Percentiles rank a stretch among this genome's conserved stretches.
These are phyloP conservation scores for Nicotiana paniculata DNA, from an alignment of 257 asterid genomes.

Conservation along the genomic window DNA sequence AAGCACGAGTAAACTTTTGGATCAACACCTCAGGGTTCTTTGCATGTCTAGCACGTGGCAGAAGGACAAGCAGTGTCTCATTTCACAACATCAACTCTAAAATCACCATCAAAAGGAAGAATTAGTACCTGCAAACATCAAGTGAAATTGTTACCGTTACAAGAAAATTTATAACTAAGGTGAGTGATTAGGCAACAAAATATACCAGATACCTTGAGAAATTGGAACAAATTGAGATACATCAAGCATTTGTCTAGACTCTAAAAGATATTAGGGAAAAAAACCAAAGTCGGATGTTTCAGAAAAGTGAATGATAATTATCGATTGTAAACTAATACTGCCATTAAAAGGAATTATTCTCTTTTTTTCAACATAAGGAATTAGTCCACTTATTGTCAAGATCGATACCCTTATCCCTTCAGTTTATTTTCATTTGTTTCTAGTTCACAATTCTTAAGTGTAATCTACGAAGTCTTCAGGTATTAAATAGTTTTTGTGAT, in stretches of 20 bases:
- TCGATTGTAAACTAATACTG: too few relatives aligned
- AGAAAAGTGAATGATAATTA: too few relatives aligned
- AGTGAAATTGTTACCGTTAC: neutral
- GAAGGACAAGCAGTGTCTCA: neutral
- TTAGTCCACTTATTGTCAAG: too few relatives aligned
- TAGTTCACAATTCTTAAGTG: neutral
- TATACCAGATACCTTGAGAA: neutral
- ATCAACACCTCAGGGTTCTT: neutral
- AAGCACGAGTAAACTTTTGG: neutral
- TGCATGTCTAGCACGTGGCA: neutral
- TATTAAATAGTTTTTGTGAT: neutral
- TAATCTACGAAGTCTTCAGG: neutral
- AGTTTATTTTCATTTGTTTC: neutral
- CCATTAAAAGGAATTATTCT: neutral
- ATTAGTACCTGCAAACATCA: neutral
- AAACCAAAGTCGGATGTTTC: too few relatives aligned
- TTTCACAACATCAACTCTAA: neutral
- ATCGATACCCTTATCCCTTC: neutral
- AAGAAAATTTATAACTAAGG: neutral
- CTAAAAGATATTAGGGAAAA: too few relatives aligned
- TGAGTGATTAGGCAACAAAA: neutral
- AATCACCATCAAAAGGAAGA: neutral
- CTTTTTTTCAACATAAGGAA: too few relatives aligned
- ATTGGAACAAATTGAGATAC: neutral
- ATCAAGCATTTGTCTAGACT: neutral